Evolutionary conservation across 768 basidiomycete genomes (phyloP).

Genomic region (Serendipita sp.): DNA sequence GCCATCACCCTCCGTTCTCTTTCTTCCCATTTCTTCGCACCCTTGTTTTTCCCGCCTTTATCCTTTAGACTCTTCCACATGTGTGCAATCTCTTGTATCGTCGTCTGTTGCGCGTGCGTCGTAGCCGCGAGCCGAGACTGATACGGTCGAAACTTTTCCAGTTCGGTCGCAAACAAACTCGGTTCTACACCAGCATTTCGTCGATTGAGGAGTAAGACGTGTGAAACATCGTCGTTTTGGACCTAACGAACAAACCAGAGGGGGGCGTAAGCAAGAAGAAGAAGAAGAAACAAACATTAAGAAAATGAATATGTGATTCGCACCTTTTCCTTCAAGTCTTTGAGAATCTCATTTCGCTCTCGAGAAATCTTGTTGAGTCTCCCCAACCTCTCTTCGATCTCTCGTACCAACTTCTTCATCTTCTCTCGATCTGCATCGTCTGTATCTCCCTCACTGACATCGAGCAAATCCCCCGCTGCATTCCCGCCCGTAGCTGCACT

Average conservation of each 20-base stretch:
- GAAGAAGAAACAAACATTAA: background rate
- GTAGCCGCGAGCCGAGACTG: slow-evolving; percentile 69
- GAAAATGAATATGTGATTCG: background rate
- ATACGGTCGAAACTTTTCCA: slow-evolving; percentile 90
- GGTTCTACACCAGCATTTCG: slow-evolving; percentile 72
- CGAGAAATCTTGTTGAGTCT: slow-evolving; percentile 65
- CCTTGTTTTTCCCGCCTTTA: slow-evolving; percentile 49
- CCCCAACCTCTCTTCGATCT: slow-evolving; percentile 64
- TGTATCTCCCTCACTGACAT: slow-evolving; percentile 42
- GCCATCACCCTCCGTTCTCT: slow-evolving; percentile 68
- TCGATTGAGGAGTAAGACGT: slow-evolving; percentile 78
- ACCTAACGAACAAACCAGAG: slow-evolving; percentile 31
- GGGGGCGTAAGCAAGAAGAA: background rate
- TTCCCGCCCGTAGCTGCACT: slow-evolving; percentile 13
- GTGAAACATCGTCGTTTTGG: slow-evolving; percentile 92
- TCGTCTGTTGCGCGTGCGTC: slow-evolving; percentile 55
- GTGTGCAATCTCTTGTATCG: slow-evolving; percentile 56
- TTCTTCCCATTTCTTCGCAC: slow-evolving; percentile 67
- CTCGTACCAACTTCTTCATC: slow-evolving; percentile 46
- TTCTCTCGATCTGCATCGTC: slow-evolving; percentile 45
- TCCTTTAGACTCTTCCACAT: slow-evolving; percentile 62
- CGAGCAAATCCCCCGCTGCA: slow-evolving; percentile 30
- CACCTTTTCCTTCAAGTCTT: slow-evolving; percentile 94
- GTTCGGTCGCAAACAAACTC: slow-evolving; percentile 75
- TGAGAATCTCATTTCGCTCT: slow-evolving; percentile 73